Evolutionary conservation across 768 basidiomycete genomes (phyloP).

Genomic region (Suillus bovinus): DNA sequence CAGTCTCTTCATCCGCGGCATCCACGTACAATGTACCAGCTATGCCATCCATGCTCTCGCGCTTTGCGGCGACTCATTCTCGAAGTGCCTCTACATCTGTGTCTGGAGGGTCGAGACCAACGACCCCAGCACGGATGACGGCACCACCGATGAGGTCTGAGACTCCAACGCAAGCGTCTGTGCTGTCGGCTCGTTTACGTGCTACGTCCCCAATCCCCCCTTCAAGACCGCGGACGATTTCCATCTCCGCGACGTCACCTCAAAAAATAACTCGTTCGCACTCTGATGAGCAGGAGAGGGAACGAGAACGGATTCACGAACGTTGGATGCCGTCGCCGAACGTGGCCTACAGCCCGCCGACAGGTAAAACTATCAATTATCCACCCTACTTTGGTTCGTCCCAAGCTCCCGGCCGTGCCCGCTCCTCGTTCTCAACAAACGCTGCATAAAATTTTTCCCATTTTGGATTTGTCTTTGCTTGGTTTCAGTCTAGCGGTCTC

Average conservation of each 20-base stretch:
- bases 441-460: constrained; percentile 32
- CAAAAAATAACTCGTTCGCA: constrained; percentile 60
- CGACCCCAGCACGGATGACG: constrained; percentile 32
- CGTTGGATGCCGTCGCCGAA: constrained; percentile 61
- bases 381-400: constrained; percentile 24
- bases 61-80: constrained; percentile 53
- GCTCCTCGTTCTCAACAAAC: constrained; percentile 34
- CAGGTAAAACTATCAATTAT: constrained; percentile 30
- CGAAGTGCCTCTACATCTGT: constrained; percentile 54
- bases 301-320: constrained; percentile 52
- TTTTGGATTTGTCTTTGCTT: constrained; percentile 18
- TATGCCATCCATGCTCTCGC: constrained; percentile 48
- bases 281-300: constrained; percentile 61
- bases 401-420: constrained; percentile 22
- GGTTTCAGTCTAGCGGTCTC: constrained; percentile 27
- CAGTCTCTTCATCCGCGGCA: constrained; percentile 31
- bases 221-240: constrained; percentile 50
- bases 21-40: constrained; percentile 36
- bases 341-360: constrained; percentile 38
- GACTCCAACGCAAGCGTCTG: constrained; percentile 20
- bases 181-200: constrained; percentile 30
- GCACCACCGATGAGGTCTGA: constrained; percentile 28
- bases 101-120: constrained; percentile 38
- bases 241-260: constrained; percentile 47
- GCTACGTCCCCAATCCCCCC: constrained; percentile 34